Conservation (phyloP, 441 rosid species). For the Gossypium davidsonii region DNA sequence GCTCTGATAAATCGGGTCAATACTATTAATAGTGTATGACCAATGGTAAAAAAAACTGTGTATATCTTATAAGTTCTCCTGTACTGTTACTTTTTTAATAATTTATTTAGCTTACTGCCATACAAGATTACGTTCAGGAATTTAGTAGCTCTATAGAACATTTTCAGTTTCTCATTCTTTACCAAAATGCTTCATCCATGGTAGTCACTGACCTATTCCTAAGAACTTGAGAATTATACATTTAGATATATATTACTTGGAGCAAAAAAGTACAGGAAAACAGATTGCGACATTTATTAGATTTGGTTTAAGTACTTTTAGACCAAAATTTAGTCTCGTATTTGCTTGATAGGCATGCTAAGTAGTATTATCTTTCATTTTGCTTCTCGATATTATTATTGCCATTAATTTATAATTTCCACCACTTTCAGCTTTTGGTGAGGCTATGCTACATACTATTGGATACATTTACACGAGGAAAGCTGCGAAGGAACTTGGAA, state of each 20-base stretch:
- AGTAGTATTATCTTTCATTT: background rate
- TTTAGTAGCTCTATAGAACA: background rate
- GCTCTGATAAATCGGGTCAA: background rate
- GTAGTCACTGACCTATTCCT: background rate
- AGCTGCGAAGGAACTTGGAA: background rate
- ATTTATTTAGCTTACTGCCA: background rate
- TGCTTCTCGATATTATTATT: background rate
- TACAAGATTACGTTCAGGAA: background rate
- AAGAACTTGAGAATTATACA: background rate
- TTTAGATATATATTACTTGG: background rate
- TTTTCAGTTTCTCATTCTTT: constrained; percentile 2
- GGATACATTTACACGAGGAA: constrained; percentile 4
- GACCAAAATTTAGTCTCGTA: background rate
- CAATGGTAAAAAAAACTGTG: background rate
- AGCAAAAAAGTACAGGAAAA: background rate
- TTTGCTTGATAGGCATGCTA: background rate
- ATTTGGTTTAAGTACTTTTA: background rate
- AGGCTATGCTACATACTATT: constrained; percentile 3
- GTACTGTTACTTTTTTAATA: background rate
- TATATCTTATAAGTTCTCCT: background rate
- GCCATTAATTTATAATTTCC: constrained; percentile 9
- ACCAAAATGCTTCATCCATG: background rate
- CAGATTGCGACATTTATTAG: background rate
- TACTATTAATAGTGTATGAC: background rate
- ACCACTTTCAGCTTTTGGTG: background rate